These are phyloP conservation scores for Metschnikowia kunwiensis DNA, from an alignment of 805 yeast species.

Conservation along the genomic window DNA sequence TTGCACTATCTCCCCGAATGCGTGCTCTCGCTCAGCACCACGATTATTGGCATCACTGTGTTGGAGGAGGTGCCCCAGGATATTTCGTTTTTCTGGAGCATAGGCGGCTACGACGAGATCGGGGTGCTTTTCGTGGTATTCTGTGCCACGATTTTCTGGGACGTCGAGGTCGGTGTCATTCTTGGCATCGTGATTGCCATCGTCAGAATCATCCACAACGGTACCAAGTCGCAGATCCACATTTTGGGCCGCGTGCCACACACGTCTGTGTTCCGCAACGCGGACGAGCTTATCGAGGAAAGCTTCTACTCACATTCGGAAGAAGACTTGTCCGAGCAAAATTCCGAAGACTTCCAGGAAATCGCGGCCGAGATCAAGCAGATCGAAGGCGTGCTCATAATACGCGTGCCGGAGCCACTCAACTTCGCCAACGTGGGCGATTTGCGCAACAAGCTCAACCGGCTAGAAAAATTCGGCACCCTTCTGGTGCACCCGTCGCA, in stretches of 20 bases:
- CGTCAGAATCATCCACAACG: slow-evolving; percentile 34
- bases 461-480: slow-evolving; percentile 78
- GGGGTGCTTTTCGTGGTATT: slow-evolving; percentile 23
- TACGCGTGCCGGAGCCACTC: slow-evolving; percentile 83
- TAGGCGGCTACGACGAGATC: slow-evolving; percentile 25
- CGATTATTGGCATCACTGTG: slow-evolving; percentile 52
- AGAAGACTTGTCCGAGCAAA: slow-evolving; percentile 27
- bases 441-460: slow-evolving; percentile 57
- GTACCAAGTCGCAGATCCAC: slow-evolving; percentile 43
- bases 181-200: slow-evolving; percentile 36
- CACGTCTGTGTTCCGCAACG: slow-evolving; percentile 62
- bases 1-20: slow-evolving; percentile 30
- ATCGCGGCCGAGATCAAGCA: slow-evolving; percentile 37
- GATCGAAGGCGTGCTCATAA: slow-evolving; percentile 70
- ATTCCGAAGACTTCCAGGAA: neutral
- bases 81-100: slow-evolving; percentile 20
- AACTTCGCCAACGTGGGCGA: slow-evolving; percentile 85
- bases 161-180: slow-evolving; percentile 37
- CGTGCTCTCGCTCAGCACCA: slow-evolving; percentile 34
- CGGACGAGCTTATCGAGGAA: slow-evolving; percentile 56
- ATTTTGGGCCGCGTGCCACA: slow-evolving; percentile 41
- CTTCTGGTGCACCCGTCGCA: slow-evolving; percentile 72
- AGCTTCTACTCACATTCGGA: slow-evolving; percentile 21
- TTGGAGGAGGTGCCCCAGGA: slow-evolving; percentile 48
- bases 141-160: slow-evolving; percentile 31